phyloP scores from a whole-genome alignment of 116 monocot species.

The Dioscorea cayenensis region DNA sequence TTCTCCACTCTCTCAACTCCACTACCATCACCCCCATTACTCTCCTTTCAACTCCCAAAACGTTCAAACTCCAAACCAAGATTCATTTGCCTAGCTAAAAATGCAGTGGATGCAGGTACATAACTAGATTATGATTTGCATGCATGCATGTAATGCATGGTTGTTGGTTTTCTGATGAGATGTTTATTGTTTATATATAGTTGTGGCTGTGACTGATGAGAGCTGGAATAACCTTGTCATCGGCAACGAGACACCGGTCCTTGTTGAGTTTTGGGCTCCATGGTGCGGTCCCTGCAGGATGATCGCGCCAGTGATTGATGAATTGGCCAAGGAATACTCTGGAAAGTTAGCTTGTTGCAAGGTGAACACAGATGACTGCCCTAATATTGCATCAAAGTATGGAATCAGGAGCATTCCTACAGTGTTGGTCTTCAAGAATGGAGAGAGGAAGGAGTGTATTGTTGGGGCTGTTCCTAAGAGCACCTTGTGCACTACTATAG shows the following conservation, averaged over 20 bases:
- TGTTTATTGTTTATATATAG: too few relatives aligned
- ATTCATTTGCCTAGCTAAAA: too few relatives aligned
- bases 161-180: too few relatives aligned
- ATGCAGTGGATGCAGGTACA: too few relatives aligned
- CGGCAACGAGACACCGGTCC: background rate
- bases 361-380: background rate
- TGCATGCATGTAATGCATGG: too few relatives aligned
- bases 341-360: background rate
- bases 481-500: too few relatives aligned
- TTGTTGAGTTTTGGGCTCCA: background rate
- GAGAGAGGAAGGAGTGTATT: background rate
- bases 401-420: background rate
- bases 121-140: too few relatives aligned
- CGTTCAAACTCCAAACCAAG: too few relatives aligned
- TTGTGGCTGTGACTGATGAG: too few relatives aligned
- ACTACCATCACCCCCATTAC: too few relatives aligned
- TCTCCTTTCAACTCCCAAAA: too few relatives aligned
- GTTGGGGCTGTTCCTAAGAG: background rate
- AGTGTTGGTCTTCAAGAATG: background rate
- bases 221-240: background rate
- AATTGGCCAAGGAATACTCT: background rate
- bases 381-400: background rate
- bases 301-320: background rate
- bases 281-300: slow-evolving; percentile 1
- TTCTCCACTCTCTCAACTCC: too few relatives aligned